Evolutionary conservation across 805 yeast genomes (phyloP).

Genomic region (Candida succiphila): DNA sequence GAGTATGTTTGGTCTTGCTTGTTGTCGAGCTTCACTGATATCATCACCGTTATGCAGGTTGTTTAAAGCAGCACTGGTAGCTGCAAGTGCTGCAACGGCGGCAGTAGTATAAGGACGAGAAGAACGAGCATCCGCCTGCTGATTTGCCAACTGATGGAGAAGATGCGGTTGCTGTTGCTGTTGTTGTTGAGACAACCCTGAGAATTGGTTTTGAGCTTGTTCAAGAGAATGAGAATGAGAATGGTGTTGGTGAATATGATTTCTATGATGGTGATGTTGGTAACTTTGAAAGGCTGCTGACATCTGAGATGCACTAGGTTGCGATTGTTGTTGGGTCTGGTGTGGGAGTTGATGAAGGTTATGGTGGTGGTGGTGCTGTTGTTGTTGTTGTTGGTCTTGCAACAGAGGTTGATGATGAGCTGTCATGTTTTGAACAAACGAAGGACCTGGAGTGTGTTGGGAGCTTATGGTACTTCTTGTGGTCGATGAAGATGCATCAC

Average conservation of each 20-base stretch:
- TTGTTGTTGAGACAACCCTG: not conserved
- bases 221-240: not conserved
- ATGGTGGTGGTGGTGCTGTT: conserved; percentile 3
- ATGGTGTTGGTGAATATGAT: not conserved
- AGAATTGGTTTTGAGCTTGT: not conserved
- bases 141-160: too few species aligned
- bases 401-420: not conserved
- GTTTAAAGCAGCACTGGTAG: too few species aligned
- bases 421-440: not conserved
- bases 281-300: not conserved
- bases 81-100: too few species aligned
- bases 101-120: too few species aligned
- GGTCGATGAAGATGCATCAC: conserved; percentile 10
- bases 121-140: too few species aligned
- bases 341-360: conserved; percentile 1
- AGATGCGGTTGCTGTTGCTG: not conserved
- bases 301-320: not conserved
- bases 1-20: too few species aligned
- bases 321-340: not conserved
- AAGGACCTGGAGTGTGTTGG: not conserved
- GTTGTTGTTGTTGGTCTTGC: not conserved
- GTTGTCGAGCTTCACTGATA: too few species aligned
- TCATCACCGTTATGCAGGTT: too few species aligned
- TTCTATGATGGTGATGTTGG: not conserved
- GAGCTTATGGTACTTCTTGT: not conserved